These are phyloP conservation scores for Herpotrichia juniperi DNA, from an alignment of 2,329 filamentous ascomycete species.

Conservation along the genomic window DNA sequence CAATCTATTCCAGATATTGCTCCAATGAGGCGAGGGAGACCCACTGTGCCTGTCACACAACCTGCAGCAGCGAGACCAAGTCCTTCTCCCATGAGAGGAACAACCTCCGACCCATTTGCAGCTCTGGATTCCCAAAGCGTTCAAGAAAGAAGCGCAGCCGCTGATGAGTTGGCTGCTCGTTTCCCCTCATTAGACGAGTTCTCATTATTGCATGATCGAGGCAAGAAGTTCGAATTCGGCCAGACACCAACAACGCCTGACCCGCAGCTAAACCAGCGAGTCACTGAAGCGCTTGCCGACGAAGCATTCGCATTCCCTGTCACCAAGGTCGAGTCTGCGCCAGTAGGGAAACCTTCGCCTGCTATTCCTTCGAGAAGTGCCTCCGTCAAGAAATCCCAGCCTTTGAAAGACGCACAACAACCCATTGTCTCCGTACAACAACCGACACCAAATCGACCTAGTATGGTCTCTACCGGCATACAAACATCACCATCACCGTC, in stretches of 20 bases:
- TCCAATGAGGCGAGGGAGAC: conserved; percentile 89
- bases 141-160: conserved; percentile 55
- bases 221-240: conserved; percentile 81
- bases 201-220: conserved; percentile 83
- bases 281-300: conserved; percentile 80
- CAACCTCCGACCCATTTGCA: conserved; percentile 83
- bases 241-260: conserved; percentile 43
- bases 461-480: conserved; percentile 74
- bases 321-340: conserved; percentile 32
- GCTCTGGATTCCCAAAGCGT: conserved; percentile 75
- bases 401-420: conserved; percentile 29
- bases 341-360: conserved; percentile 34
- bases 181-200: conserved; percentile 96
- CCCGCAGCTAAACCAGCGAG: conserved; percentile 64
- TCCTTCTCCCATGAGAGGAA: conserved; percentile 72
- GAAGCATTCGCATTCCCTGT: conserved; percentile 72
- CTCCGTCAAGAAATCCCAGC: conserved; percentile 38
- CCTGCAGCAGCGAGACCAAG: conserved; percentile 58
- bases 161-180: conserved; percentile 81
- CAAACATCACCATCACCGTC: conserved; percentile 71
- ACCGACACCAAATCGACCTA: conserved; percentile 55
- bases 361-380: conserved; percentile 40
- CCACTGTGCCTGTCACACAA: conserved; percentile 60
- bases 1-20: conserved; percentile 84
- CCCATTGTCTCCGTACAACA: conserved; percentile 46